Percentiles rank a stretch among this genome's conserved stretches.
These are phyloP conservation scores for Lepraria neglecta DNA, from an alignment of 495 filamentous ascomycete genomes.

Conservation along the genomic window DNA sequence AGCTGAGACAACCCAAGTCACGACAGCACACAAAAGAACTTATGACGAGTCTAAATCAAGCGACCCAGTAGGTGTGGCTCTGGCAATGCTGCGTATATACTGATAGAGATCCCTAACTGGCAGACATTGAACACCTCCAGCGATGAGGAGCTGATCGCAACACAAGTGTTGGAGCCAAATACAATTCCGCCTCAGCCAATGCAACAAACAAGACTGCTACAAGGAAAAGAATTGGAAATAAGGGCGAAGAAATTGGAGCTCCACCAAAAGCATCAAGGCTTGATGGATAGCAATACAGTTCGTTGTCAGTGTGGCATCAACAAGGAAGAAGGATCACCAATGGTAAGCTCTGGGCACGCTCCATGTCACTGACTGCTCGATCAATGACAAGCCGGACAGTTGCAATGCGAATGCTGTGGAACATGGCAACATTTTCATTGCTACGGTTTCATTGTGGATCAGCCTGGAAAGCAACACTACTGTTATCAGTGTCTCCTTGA, in stretches of 20 bases:
- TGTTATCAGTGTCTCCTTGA: slow-evolving; percentile 47
- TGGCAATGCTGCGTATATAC: not conserved
- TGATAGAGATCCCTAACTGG: not conserved
- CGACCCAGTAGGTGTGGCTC: not conserved
- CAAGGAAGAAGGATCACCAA: slow-evolving; percentile 35
- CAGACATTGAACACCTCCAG: not conserved
- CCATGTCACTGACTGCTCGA: slow-evolving; percentile 5
- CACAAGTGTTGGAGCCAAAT: slow-evolving; percentile 1
- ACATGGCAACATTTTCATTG: slow-evolving; percentile 46
- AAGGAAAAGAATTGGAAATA: slow-evolving; percentile 17
- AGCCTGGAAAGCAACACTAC: slow-evolving; percentile 37
- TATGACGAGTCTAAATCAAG: not conserved
- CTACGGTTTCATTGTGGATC: slow-evolving; percentile 39
- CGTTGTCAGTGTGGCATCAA: slow-evolving; percentile 41
- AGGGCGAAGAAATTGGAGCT: slow-evolving; percentile 15
- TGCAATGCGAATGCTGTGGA: slow-evolving; percentile 42
- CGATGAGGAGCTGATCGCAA: not conserved
- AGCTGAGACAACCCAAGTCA: not conserved
- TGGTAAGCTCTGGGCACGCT: slow-evolving; percentile 33
- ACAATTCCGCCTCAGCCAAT: not conserved
- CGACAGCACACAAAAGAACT: not conserved
- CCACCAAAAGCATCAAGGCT: not conserved
- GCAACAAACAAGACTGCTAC: slow-evolving; percentile 23
- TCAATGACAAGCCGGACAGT: slow-evolving; percentile 29
- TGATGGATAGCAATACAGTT: slow-evolving; percentile 23